phyloP scores from a whole-genome alignment of 164 flowering plant species.

The Aristolochia californica region DNA sequence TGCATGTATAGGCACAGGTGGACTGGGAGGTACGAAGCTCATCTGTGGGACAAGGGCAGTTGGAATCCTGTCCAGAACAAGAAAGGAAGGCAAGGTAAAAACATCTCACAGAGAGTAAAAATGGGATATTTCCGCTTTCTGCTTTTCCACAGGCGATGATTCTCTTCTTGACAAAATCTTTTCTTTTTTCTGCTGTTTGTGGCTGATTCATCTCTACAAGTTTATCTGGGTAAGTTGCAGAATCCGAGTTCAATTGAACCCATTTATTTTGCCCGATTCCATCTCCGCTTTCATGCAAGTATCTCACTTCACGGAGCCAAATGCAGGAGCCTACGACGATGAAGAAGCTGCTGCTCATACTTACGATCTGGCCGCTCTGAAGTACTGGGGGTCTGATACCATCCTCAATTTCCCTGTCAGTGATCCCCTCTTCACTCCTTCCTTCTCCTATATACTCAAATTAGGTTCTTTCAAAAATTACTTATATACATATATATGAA shows the following conservation, averaged over 20 bases:
- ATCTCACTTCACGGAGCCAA: constrained; percentile 1
- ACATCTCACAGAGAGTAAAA: not conserved
- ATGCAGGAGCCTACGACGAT: constrained; percentile 76
- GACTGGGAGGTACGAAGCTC: constrained; percentile 96
- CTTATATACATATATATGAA: no score
- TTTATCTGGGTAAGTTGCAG: constrained; percentile 64
- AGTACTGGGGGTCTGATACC: constrained; percentile 79
- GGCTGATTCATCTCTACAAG: constrained; percentile 42
- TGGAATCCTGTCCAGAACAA: constrained; percentile 81
- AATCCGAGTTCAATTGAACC: no score
- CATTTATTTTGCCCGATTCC: no score
- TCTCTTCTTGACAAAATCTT: not conserved
- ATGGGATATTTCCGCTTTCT: not conserved
- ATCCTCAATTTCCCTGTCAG: constrained; percentile 78
- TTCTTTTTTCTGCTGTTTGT: not conserved
- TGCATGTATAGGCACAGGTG: constrained; percentile 78
- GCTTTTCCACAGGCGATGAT: no score
- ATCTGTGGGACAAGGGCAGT: constrained; percentile 83
- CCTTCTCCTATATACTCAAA: no score
- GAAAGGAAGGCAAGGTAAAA: constrained; percentile 84
- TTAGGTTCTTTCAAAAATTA: no score
- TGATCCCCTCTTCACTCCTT: no score
- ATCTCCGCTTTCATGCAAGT: not conserved
- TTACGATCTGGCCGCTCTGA: constrained; percentile 90
- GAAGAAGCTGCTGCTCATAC: constrained; percentile 92